Evolutionary conservation across 208 protist genomes (phyloP), one percentile per base, ranked within the genome.

Genomic region (Leishmania guyanensis): DNA sequence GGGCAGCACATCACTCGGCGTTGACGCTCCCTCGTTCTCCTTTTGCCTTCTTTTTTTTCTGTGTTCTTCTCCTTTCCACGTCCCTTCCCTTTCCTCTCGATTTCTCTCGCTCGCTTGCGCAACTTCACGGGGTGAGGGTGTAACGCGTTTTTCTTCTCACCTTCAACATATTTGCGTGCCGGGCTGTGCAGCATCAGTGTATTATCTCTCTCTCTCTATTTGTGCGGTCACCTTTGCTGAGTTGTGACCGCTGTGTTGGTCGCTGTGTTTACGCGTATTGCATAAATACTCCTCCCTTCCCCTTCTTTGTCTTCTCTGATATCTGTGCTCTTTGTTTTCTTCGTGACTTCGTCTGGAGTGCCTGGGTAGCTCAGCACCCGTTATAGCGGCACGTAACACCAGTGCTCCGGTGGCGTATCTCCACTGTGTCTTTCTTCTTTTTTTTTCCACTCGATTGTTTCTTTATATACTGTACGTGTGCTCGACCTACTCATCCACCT

Each of bases 101-200:
- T 50, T 17, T 65, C 6, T 66, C 33, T 68, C 33, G 3, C 36
- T 70, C 33, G 33, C 33, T 70, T 43, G 51, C 29, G 10, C 36
- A 36, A 20, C 46, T 17, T 6, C 26, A 17, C 26, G 70, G 20
- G 46, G 36, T 17, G 70, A 33, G 65, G 5, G 26, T 46, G 22
- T 43, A 26, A 33, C 70, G n/a, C 22, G 22, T 66, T 71, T 76
- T 74, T 77, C 8, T 77, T 80, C 50, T 58, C 46, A 8, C 9
- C 51, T 75, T 66, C 53, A 64, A 33, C 58, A n/a, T 29, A 64
- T 64, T 22, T 48, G 33, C 16, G 12, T 77, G 58, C 77, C 56
- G 70, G 17, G 58, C 50, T 78, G 71, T 43, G 79, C 71, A 64
- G 43, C 70, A 50, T 69, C n/a, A 54, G 70, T 39, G 64, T 12